Conservation (phyloP, 768 basidiomycete species). For the Goffeauzyma gilvescens region DNA sequence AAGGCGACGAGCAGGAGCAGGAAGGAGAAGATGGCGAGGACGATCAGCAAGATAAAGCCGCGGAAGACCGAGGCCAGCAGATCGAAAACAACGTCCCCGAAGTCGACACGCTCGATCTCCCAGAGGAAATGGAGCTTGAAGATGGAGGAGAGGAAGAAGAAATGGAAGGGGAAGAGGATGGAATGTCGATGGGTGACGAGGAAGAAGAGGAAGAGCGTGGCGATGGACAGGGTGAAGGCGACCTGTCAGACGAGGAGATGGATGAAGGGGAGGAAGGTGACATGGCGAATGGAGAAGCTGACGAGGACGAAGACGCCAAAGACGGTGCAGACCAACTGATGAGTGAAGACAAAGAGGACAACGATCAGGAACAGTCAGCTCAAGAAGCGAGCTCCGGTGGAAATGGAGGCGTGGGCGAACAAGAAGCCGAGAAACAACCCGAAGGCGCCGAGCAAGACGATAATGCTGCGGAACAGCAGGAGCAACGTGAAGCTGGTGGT, state of each 20-base stretch:
- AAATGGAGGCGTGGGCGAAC: slow-evolving; percentile 3
- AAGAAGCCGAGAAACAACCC: slow-evolving; percentile 5
- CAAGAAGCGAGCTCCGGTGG: slow-evolving; percentile 6
- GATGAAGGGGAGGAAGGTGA: slow-evolving; percentile 26
- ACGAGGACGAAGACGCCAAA: slow-evolving; percentile 20
- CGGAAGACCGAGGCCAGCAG: slow-evolving; percentile 3
- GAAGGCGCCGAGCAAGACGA: slow-evolving; percentile 19
- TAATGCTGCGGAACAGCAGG: slow-evolving; percentile 23
- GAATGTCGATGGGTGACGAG: slow-evolving; percentile 27
- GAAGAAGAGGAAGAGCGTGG: slow-evolving; percentile 17
- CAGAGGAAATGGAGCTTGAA: slow-evolving; percentile 60
- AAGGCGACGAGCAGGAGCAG: slow-evolving; percentile 6
- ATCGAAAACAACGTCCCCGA: slow-evolving; percentile 40
- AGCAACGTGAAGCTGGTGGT: slow-evolving; percentile 17
- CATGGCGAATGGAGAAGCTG: slow-evolving; percentile 28
- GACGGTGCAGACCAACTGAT: slow-evolving; percentile 21
- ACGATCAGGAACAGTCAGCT: slow-evolving; percentile 9
- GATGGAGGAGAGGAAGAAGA: slow-evolving; percentile 18
- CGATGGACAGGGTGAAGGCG: slow-evolving; percentile 6
- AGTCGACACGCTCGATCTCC: slow-evolving; percentile 66
- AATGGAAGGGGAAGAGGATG: slow-evolving; percentile 22
- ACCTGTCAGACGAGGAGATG: slow-evolving; percentile 6
- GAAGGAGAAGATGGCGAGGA: slow-evolving; percentile 13
- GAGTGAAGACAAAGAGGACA: slow-evolving; percentile 11
- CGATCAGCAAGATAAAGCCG: slow-evolving; percentile 11